phyloP scores from a whole-genome alignment of 2,329 filamentous ascomycete genomes.

The Ambrosiella beaveri region DNA sequence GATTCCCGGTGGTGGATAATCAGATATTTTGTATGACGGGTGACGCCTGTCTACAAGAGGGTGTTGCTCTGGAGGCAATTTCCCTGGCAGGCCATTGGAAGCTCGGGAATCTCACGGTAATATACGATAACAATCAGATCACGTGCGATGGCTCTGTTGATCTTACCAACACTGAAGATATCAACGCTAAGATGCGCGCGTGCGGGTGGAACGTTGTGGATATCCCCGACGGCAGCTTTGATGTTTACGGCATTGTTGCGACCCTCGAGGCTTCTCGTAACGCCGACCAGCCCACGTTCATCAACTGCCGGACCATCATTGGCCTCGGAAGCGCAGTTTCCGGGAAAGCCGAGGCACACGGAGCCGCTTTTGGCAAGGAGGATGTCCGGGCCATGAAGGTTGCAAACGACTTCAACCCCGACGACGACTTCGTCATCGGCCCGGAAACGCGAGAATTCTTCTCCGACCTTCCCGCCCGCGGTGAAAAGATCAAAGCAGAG shows the following conservation, averaged over 20 bases:
- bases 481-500: constrained; percentile 27
- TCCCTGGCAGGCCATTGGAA: constrained; percentile 37
- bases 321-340: constrained; percentile 32
- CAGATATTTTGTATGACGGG: constrained; percentile 40
- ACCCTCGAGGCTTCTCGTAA: constrained; percentile 30
- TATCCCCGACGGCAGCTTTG: constrained; percentile 33
- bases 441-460: constrained; percentile 35
- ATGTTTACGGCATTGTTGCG: constrained; percentile 28
- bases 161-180: constrained; percentile 34
- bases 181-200: constrained; percentile 40
- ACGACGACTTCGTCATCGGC: constrained; percentile 22
- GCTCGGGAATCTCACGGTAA: constrained; percentile 37
- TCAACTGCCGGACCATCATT: constrained; percentile 41
- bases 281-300: constrained; percentile 35
- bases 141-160: constrained; percentile 41
- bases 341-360: constrained; percentile 37
- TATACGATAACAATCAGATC: constrained; percentile 45
- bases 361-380: constrained; percentile 36
- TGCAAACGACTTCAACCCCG: constrained; percentile 20
- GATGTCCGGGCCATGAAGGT: constrained; percentile 29
- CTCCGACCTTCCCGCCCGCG: constrained; percentile 25
- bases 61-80: constrained; percentile 38
- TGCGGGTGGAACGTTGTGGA: constrained; percentile 39
- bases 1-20: constrained; percentile 30
- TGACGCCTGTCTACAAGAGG: constrained; percentile 41